Evolutionary conservation across 225 moss, liverwort and hornwort species (phyloP), one percentile per base, ranked within the genome.

Genomic region (Pseudisothecium myosuroides): DNA sequence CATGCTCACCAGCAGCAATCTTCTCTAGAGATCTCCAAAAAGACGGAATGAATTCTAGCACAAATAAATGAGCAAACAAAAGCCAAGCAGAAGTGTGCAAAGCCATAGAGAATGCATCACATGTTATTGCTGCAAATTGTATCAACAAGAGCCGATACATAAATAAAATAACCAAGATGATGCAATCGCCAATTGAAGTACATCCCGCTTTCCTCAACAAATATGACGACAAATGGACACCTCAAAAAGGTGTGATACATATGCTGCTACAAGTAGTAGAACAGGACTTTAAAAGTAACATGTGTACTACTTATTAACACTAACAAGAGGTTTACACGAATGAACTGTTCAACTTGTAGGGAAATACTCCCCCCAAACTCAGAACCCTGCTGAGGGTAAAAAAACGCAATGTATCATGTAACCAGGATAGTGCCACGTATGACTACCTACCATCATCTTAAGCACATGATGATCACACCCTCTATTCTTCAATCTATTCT

Each of bases 401-500:
- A 77, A 84, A 90, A 81, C 72, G 62, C 66, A 64, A 86, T 88
- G 81, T 75, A 81, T 68, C 80, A 86, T 86, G 90, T 65, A 88
- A 90, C 86, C 86, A 92, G 81, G 83, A 91, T 72, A 90, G 87
- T 90, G 92, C 91, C 89, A 72, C 80, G 58, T 77, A 84, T 85
- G 83, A 90, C 88, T 87, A 60, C 73, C 90, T 93, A 84, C 89
- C 82, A 84, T 92, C 90, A 79, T 85, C 92, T 89, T 61, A 89
- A 90, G 89, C 93, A 92, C 92, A 89, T 87, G 83, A 82, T 89
- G 71, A 89, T 89, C 90, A 87, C 87, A 90, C 87, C 87, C 88
- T 75, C 68, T 81, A 24, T 14, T 87, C 52, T 82, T 76, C 78
- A 77, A 43, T 77, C 92, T 92, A 93, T 82, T 86, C 91, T 73